Conservation (phyloP, 495 filamentous ascomycete genomes). For the Bryoglossum gracile region DNA sequence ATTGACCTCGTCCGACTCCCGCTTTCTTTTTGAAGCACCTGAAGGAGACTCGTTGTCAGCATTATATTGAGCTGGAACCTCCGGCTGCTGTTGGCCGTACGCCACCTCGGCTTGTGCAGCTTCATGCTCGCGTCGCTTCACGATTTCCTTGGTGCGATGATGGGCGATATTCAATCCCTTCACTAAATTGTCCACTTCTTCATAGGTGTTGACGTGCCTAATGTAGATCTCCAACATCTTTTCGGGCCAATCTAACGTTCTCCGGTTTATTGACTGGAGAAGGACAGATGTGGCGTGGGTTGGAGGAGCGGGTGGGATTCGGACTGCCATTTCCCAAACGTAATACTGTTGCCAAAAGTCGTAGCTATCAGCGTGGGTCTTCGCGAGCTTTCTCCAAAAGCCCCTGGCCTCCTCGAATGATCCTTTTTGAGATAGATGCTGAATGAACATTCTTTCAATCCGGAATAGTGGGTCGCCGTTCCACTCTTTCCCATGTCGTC, state of each 20-base stretch:
- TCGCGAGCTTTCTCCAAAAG: conserved; percentile 65
- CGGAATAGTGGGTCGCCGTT: conserved; percentile 81
- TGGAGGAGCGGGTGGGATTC: conserved; percentile 35
- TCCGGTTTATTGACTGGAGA: conserved; percentile 59
- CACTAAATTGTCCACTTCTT: conserved; percentile 63
- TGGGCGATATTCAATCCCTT: conserved; percentile 61
- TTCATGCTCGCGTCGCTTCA: conserved; percentile 61
- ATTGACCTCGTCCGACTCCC: conserved; percentile 37
- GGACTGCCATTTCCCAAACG: conserved; percentile 70
- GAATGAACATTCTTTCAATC: conserved; percentile 84
- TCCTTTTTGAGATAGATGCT: conserved; percentile 73
- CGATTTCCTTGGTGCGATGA: conserved; percentile 53
- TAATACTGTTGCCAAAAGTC: conserved; percentile 94
- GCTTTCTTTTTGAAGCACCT: conserved; percentile 55
- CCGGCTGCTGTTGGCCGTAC: conserved; percentile 34
- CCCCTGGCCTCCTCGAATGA: conserved; percentile 56
- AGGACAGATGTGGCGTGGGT: conserved; percentile 65
- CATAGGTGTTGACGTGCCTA: conserved; percentile 82
- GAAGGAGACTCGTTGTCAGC: conserved; percentile 8
- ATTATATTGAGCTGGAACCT: neutral
- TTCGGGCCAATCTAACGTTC: conserved; percentile 84
- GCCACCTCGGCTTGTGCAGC: conserved; percentile 45
- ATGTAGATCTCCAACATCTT: conserved; percentile 76
- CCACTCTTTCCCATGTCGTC: conserved; percentile 67
- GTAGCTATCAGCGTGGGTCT: conserved; percentile 63